Conservation (phyloP, 331 rosid species). For the Pyrus hybrid region DNA sequence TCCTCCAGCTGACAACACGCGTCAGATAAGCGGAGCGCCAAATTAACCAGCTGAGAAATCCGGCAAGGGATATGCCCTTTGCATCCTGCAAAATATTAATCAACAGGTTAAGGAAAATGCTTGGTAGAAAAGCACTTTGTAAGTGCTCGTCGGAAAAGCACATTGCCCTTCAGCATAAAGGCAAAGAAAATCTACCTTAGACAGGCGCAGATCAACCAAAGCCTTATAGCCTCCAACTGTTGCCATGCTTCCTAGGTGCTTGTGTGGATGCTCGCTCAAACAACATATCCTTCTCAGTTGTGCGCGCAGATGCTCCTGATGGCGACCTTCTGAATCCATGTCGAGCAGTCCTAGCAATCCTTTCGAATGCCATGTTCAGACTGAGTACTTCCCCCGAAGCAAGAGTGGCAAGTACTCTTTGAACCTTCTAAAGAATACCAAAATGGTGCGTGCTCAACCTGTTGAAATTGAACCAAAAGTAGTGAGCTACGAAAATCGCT, state of each 20-base stretch:
- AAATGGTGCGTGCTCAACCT: constrained; percentile 12
- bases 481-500: not conserved
- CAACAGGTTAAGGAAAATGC: not conserved
- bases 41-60: constrained; percentile 75
- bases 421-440: no score
- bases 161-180: not conserved
- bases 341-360: no score
- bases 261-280: constrained; percentile 30
- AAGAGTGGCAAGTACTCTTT: no score
- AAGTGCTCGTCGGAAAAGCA: not conserved
- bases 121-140: not conserved
- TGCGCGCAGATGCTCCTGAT: no score
- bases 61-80: constrained; percentile 73
- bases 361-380: no score
- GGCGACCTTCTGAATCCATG: no score
- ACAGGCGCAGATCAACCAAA: constrained; percentile 71
- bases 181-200: constrained; percentile 46
- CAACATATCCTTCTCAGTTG: constrained; percentile 14
- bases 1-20: constrained; percentile 86
- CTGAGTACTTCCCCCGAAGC: no score
- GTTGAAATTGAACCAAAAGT: not conserved
- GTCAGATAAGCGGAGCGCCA: constrained; percentile 98
- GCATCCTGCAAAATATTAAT: constrained; percentile 41
- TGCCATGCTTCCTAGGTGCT: constrained; percentile 93
- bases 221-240: constrained; percentile 79